phyloP scores from a whole-genome alignment of 2,329 filamentous ascomycete species.

The Hymenoscyphus albidus region DNA sequence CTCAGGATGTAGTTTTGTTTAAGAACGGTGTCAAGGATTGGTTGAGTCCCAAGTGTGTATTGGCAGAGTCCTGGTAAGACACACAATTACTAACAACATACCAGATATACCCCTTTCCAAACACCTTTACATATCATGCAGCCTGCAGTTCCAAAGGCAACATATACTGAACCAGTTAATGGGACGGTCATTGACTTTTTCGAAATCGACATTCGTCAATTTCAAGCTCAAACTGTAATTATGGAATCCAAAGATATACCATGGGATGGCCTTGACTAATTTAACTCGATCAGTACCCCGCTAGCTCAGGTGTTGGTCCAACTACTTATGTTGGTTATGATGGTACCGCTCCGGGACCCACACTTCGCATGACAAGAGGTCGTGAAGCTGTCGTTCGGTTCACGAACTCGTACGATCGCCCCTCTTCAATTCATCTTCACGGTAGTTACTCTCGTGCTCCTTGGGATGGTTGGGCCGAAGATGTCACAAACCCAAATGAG shows the following conservation, averaged over 20 bases:
- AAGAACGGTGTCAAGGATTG: conserved; percentile 7
- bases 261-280: not conserved
- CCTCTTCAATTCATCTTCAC: conserved; percentile 29
- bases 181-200: conserved; percentile 42
- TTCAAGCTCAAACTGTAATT: conserved; percentile 39
- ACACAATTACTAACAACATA: not conserved
- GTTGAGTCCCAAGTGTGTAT: conserved; percentile 6
- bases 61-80: not conserved
- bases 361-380: conserved; percentile 41
- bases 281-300: not conserved
- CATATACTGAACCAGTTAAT: conserved; percentile 20
- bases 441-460: conserved; percentile 48
- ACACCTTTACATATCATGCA: conserved; percentile 20
- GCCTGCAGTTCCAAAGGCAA: conserved; percentile 9
- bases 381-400: conserved; percentile 52
- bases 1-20: not conserved
- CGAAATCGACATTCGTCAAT: conserved; percentile 41
- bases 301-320: conserved; percentile 39
- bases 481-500: conserved; percentile 46
- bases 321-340: conserved; percentile 48
- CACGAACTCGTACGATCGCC: conserved; percentile 38
- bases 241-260: not conserved
- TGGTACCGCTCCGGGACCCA: conserved; percentile 53
- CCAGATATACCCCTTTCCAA: conserved; percentile 16
- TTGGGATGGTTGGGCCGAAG: conserved; percentile 52